A percentile compares a stretch with the other conserved stretches of the same genome.
Conservation (phyloP, 495 filamentous ascomycete species). For the Aspergillus sparsus region DNA sequence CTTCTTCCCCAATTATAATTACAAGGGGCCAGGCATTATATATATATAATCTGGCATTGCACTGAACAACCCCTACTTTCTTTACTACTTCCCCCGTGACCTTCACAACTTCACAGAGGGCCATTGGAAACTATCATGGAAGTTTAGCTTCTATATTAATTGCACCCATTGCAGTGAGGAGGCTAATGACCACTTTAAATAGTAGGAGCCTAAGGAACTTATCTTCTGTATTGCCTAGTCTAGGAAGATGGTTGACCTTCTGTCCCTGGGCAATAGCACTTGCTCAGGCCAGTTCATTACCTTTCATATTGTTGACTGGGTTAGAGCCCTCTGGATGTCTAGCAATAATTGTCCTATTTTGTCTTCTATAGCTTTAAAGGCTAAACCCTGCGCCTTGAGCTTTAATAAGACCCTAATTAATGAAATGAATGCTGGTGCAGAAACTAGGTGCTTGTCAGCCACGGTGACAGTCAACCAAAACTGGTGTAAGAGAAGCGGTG, state of each 20-base stretch:
- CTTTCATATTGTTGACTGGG: neutral
- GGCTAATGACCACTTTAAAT: neutral
- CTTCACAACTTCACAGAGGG: neutral
- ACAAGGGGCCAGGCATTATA: neutral
- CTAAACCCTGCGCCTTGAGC: neutral
- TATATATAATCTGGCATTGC: neutral
- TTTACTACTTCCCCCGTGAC: neutral
- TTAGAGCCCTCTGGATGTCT: neutral
- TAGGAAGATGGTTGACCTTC: neutral
- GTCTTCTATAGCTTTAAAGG: neutral
- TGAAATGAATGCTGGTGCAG: neutral
- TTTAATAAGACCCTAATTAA: neutral
- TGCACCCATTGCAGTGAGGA: neutral
- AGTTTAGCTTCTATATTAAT: neutral
- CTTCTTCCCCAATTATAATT: neutral
- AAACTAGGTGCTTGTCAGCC: too few species aligned
- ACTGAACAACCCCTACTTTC: neutral
- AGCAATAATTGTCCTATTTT: constrained; percentile 7
- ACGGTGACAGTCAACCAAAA: too few species aligned
- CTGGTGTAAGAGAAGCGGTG: too few species aligned
- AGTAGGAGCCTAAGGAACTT: neutral
- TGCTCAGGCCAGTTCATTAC: neutral
- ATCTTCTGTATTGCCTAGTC: neutral
- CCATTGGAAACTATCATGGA: neutral
- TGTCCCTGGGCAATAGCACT: neutral